Percentiles rank a stretch among this genome's conserved stretches.
phyloP scores from a whole-genome alignment of 2,329 filamentous ascomycete genomes.

The Pseudomassariella vexata region DNA sequence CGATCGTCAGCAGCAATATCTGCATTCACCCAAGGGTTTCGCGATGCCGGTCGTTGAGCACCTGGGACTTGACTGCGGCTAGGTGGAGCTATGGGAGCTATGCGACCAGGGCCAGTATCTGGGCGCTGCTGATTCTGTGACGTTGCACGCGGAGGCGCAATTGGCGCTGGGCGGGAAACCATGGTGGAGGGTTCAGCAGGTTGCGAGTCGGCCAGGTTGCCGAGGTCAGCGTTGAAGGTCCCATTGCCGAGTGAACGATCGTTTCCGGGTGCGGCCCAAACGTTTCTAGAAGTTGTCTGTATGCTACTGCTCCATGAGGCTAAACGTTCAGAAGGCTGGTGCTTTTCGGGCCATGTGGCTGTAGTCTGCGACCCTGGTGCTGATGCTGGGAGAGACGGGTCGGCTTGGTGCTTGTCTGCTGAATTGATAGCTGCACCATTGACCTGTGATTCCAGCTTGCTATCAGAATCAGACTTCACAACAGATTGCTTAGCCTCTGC shows the following conservation, averaged over 20 bases:
- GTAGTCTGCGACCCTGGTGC: conserved; percentile 23
- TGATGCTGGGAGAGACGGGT: conserved; percentile 6
- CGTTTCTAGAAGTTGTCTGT: conserved; percentile 49
- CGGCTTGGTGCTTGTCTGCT: no score
- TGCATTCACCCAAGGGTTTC: conserved; percentile 18
- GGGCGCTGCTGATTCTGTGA: conserved; percentile 12
- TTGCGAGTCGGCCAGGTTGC: conserved; percentile 37
- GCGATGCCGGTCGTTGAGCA: conserved; percentile 2
- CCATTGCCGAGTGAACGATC: conserved; percentile 72
- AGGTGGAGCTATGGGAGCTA: conserved; percentile 25
- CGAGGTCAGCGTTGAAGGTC: conserved; percentile 63
- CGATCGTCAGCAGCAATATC: conserved; percentile 33
- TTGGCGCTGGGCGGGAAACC: conserved; percentile 37
- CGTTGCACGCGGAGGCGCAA: conserved; percentile 27
- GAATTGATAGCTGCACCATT: conserved; percentile 7
- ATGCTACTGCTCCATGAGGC: conserved; percentile 42
- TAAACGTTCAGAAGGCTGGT: conserved; percentile 36
- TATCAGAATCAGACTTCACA: conserved; percentile 1
- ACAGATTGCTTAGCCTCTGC: conserved; percentile 5
- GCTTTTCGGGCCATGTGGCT: conserved; percentile 19
- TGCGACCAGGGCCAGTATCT: conserved; percentile 13
- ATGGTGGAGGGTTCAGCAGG: conserved; percentile 26
- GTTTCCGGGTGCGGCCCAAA: conserved; percentile 70
- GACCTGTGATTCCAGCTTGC: neutral
- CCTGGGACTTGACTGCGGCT: conserved; percentile 2